A percentile compares a stretch with the other conserved stretches of the same genome.
Evolutionary conservation across 2,329 filamentous ascomycete species (phyloP).

Genomic region (Atkinsonella hypoxylon): DNA sequence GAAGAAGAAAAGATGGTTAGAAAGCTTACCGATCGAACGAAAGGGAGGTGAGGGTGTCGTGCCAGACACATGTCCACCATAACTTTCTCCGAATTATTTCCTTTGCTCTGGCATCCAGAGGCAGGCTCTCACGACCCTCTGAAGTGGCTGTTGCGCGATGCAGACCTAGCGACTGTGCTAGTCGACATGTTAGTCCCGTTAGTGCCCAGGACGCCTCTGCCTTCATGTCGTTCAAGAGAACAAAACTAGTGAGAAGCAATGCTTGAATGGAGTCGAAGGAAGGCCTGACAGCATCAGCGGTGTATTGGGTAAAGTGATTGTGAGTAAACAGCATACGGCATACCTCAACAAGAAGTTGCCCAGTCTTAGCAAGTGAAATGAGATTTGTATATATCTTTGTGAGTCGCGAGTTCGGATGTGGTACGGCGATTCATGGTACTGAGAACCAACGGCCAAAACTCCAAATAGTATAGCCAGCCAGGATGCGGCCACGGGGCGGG

Average conservation of each 20-base stretch:
- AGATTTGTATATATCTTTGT: slow-evolving; percentile 50
- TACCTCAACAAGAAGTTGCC: slow-evolving; percentile 45
- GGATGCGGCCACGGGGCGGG: slow-evolving; percentile 46
- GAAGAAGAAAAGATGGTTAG: background rate
- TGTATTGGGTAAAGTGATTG: background rate
- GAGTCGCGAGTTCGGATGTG: slow-evolving; percentile 47
- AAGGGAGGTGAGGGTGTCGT: slow-evolving; percentile 52
- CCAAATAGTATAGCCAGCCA: slow-evolving; percentile 56
- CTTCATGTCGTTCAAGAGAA: slow-evolving; percentile 57
- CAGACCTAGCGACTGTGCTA: slow-evolving; percentile 53
- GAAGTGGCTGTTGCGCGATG: slow-evolving; percentile 33
- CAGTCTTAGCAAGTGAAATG: slow-evolving; percentile 51
- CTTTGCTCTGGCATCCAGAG: slow-evolving; percentile 34
- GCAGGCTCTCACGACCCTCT: slow-evolving; percentile 32
- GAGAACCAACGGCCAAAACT: slow-evolving; percentile 52
- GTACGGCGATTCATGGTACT: slow-evolving; percentile 54
- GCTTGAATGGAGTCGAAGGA: slow-evolving; percentile 56
- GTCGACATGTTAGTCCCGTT: slow-evolving; percentile 49
- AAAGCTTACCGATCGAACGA: slow-evolving; percentile 47
- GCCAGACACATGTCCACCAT: slow-evolving; percentile 57
- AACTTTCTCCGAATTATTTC: slow-evolving; percentile 43
- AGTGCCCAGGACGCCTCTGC: slow-evolving; percentile 56
- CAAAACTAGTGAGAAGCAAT: slow-evolving; percentile 49
- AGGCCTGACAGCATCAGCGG: slow-evolving; percentile 27
- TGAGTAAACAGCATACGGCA: slow-evolving; percentile 18